Evolutionary conservation across 257 asterid species (phyloP), one percentile per base, ranked within the genome.

Genomic region (Mentha longifolia): DNA sequence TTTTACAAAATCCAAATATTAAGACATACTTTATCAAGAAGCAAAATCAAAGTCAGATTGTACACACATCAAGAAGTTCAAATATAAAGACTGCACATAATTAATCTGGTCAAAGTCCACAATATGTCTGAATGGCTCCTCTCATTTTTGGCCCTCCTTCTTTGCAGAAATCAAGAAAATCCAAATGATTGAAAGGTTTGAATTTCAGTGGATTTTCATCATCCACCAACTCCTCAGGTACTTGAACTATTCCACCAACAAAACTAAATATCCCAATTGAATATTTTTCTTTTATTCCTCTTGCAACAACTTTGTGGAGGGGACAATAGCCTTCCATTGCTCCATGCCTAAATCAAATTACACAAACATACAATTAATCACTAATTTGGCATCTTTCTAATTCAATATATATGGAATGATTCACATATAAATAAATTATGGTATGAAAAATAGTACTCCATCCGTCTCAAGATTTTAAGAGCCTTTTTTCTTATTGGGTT

Each of bases 311-410:
- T 67, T 67, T 76, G 59, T 84, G 88, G 7, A 78, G 65, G 11
- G 88, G 85, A 17, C 72, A 46, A 63, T 75, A 83, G 45, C 33
- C 79, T 79, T 0, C 80, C 84, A 59, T 79, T 82, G 80, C 84
- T 82, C 84, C 84, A 82, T 73, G 80, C 86, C 84, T 79, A 4
- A n/a, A 46, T 42, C 33, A 17, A 43, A 13, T 22, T 33, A 33
- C 37, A 33, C 5, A 4, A 33, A 33, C 37, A 25, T 5, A 33
- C 37, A 33, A 25, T 33, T 33, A 33, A 33, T 33, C 5, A 2
- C 37, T 33, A 33, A 33, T 6, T 33, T 33, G 37, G 37, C 37
- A 33, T 33, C 37, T 33, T 33, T 33, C 5, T 33, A 33, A 33
- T 3, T 33, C n/a, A n/a, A n/a, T n/a, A n/a, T n/a, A n/a, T n/a